Conservation (phyloP, 1,284 basidiomycete species). For the Trichosporon faecale region DNA sequence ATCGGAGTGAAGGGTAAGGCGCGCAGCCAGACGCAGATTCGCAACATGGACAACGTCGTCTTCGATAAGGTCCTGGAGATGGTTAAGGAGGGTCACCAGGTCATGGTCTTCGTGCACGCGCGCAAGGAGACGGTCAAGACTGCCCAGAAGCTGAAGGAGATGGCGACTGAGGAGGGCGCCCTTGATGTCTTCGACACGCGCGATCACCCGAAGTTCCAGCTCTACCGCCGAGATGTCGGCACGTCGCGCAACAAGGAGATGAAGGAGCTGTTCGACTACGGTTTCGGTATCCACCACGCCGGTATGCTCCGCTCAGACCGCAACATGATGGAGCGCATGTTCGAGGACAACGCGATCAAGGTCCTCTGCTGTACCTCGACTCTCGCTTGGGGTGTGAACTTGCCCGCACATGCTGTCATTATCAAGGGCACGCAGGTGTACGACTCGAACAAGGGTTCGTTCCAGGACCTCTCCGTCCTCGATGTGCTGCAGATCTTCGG, state of each 20-base stretch:
- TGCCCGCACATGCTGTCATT: conserved; percentile 95
- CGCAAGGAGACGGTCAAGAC: conserved; percentile 97
- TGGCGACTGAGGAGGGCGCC: conserved; percentile 69
- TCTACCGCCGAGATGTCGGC: conserved; percentile 74
- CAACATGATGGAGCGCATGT: conserved; percentile 94
- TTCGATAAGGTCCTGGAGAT: conserved; percentile 77
- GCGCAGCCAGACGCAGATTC: conserved; percentile 68
- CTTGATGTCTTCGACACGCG: conserved; percentile 74
- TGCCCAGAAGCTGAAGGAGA: conserved; percentile 78
- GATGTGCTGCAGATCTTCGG: conserved; percentile 98
- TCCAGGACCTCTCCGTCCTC: conserved; percentile 88
- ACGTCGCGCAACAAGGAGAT: conserved; percentile 89
- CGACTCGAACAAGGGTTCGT: conserved; percentile 79
- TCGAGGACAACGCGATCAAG: conserved; percentile 86
- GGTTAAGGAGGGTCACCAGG: conserved; percentile 85
- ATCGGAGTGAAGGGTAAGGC: conserved; percentile 92
- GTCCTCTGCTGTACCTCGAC: conserved; percentile 97
- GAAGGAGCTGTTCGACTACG: conserved; percentile 87
- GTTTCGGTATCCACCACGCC: conserved; percentile 98
- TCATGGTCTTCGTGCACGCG: conserved; percentile 99
- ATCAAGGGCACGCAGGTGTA: conserved; percentile 99
- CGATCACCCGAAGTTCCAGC: conserved; percentile 70
- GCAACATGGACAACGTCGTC: conserved; percentile 83
- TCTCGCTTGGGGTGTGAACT: conserved; percentile 98
- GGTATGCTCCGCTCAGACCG: conserved; percentile 95